These are phyloP conservation scores for Eimeria falciformis DNA, from an alignment of 169 alveolate species.

Conservation along the genomic window DNA sequence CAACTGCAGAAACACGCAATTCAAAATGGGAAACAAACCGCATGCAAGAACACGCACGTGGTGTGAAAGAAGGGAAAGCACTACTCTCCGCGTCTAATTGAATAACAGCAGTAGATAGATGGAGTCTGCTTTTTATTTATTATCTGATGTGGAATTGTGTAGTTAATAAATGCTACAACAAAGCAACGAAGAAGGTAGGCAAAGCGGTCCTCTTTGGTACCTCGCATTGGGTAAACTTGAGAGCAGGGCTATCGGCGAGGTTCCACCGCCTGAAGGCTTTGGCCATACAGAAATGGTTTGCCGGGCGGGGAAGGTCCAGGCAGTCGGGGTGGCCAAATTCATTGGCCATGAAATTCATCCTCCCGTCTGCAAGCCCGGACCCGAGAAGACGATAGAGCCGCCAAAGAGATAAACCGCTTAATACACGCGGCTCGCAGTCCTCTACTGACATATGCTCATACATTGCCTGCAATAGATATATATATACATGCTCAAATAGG, in stretches of 20 bases:
- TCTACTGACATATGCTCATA: slow-evolving; percentile 84
- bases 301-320: slow-evolving; percentile 88
- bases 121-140: neutral
- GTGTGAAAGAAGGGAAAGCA: too few species aligned
- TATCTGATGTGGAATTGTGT: too few species aligned
- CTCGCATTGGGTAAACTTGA: slow-evolving; percentile 84
- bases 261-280: slow-evolving; percentile 87
- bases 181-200: neutral
- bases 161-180: too few species aligned
- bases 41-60: neutral
- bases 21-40: too few species aligned
- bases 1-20: slow-evolving; percentile 71
- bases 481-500: neutral
- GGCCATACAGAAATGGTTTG: slow-evolving; percentile 84
- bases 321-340: slow-evolving; percentile 91
- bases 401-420: slow-evolving; percentile 82
- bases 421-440: slow-evolving; percentile 81
- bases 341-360: slow-evolving; percentile 86
- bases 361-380: slow-evolving; percentile 84
- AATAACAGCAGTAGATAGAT: neutral
- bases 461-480: slow-evolving; percentile 73
- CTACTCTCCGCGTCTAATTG: neutral
- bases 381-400: slow-evolving; percentile 62
- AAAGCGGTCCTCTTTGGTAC: slow-evolving; percentile 17
- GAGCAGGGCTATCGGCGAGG: slow-evolving; percentile 84